phyloP scores from a whole-genome alignment of 495 filamentous ascomycete species.

The Hyphodiscus hymeniophilus region DNA sequence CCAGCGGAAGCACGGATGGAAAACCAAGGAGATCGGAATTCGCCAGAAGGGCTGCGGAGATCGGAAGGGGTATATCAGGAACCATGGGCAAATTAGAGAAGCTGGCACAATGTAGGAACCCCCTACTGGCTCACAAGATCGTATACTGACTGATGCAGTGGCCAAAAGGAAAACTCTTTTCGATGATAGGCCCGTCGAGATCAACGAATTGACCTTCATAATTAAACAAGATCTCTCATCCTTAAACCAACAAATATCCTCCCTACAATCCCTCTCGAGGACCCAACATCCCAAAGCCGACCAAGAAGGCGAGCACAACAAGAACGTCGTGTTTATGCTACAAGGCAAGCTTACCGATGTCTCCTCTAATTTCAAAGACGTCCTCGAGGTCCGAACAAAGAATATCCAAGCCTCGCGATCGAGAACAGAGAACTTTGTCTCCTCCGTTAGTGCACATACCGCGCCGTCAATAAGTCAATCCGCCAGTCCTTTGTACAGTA shows the following conservation, averaged over 20 bases:
- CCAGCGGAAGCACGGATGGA: slow-evolving; percentile 48
- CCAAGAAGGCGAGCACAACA: slow-evolving; percentile 93
- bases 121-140: not conserved
- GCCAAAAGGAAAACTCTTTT: slow-evolving; percentile 96
- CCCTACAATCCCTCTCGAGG: slow-evolving; percentile 62
- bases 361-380: slow-evolving; percentile 90
- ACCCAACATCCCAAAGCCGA: slow-evolving; percentile 70
- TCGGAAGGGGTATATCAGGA: slow-evolving; percentile 79
- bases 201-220: slow-evolving; percentile 89
- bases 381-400: slow-evolving; percentile 92
- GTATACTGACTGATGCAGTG: slow-evolving; percentile 39
- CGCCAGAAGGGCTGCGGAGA: slow-evolving; percentile 79
- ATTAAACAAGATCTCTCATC: slow-evolving; percentile 96
- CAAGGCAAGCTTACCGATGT: slow-evolving; percentile 96
- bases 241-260: slow-evolving; percentile 78
- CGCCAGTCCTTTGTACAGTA: slow-evolving; percentile 79
- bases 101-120: slow-evolving; percentile 67
- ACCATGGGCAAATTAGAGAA: slow-evolving; percentile 94
- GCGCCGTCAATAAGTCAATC: slow-evolving; percentile 50
- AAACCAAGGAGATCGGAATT: slow-evolving; percentile 60
- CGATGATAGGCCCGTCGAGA: slow-evolving; percentile 92
- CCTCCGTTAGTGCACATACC: slow-evolving; percentile 69
- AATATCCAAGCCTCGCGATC: slow-evolving; percentile 93
- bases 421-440: slow-evolving; percentile 92
- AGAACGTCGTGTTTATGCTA: slow-evolving; percentile 88